Evolutionary conservation across 1,284 basidiomycete species (phyloP).

Genomic region (Moesziomyces parantarcticus): DNA sequence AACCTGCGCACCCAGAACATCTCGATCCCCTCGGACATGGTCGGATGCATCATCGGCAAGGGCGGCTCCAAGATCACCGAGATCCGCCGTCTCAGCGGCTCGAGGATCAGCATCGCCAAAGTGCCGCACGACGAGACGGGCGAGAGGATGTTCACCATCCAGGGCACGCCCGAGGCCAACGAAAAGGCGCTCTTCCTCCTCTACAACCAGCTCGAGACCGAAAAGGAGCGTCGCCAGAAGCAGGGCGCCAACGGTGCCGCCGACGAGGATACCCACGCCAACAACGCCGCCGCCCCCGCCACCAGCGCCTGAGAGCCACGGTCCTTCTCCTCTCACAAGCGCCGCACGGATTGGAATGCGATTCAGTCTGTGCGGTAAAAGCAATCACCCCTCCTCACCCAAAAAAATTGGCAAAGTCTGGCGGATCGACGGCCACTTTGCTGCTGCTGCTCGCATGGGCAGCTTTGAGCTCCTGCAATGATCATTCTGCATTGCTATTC

Average conservation of each 20-base stretch:
- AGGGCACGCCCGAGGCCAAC: conserved; percentile 84
- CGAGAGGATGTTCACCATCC: conserved; percentile 99
- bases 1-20: conserved; percentile 98
- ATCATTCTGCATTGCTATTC: no score
- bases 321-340: no score
- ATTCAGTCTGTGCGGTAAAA: no score
- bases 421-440: no score
- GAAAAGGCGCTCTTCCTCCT: conserved; percentile 84
- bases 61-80: conserved; percentile 98
- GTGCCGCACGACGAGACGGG: conserved; percentile 97
- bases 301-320: conserved; percentile 17
- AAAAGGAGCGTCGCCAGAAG: conserved; percentile 61
- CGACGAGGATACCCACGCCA: conserved; percentile 46
- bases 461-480: no score
- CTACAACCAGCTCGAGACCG: conserved; percentile 75
- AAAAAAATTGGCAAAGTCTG: no score
- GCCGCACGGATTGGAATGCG: no score
- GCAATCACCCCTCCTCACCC: no score
- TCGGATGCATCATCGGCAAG: conserved; percentile 82
- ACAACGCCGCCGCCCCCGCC: conserved; percentile 19
- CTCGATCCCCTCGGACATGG: conserved; percentile 90
- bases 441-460: no score
- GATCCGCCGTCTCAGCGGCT: conserved; percentile 94
- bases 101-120: conserved; percentile 97
- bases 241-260: conserved; percentile 27